Percentiles rank a stretch among this genome's conserved stretches.
These are phyloP conservation scores for Serendipita vermifera DNA, from an alignment of 768 basidiomycete genomes.

Conservation along the genomic window DNA sequence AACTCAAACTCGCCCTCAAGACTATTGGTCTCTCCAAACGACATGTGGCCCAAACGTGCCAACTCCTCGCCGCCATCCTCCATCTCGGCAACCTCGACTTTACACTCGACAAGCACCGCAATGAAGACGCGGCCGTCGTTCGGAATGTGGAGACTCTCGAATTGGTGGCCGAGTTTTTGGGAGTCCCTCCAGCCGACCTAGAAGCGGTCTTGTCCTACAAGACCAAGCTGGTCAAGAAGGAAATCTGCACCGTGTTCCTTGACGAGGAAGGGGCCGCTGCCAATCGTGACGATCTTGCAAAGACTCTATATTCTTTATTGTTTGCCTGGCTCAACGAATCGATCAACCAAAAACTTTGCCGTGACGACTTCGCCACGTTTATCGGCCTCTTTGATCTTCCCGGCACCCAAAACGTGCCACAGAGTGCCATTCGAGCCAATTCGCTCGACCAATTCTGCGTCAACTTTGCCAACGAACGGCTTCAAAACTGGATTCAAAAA, in stretches of 20 bases:
- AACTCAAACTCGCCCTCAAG: conserved; percentile 90
- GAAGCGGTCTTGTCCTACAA: conserved; percentile 80
- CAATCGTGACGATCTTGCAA: conserved; percentile 88
- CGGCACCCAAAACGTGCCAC: conserved; percentile 70
- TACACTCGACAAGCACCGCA: conserved; percentile 62
- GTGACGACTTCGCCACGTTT: conserved; percentile 84
- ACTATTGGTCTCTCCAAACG: conserved; percentile 86
- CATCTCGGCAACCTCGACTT: conserved; percentile 96
- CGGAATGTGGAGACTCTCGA: conserved; percentile 71
- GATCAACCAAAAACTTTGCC: conserved; percentile 89
- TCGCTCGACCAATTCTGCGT: conserved; percentile 93
- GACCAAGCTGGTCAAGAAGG: conserved; percentile 86
- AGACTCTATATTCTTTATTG: conserved; percentile 83
- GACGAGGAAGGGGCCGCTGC: conserved; percentile 88
- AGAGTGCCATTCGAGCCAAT: conserved; percentile 59
- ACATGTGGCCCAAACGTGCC: conserved; percentile 89
- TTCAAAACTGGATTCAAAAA: conserved; percentile 73
- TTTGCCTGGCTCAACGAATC: conserved; percentile 96
- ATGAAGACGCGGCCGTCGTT: conserved; percentile 88
- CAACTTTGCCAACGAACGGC: conserved; percentile 90
- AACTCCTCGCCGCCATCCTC: conserved; percentile 87
- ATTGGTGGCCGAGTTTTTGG: conserved; percentile 83
- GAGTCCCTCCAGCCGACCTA: conserved; percentile 56
- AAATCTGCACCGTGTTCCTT: conserved; percentile 92
- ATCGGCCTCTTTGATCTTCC: conserved; percentile 91